phyloP scores from a whole-genome alignment of 495 filamentous ascomycete species.

The Clavariopsis aquatica region DNA sequence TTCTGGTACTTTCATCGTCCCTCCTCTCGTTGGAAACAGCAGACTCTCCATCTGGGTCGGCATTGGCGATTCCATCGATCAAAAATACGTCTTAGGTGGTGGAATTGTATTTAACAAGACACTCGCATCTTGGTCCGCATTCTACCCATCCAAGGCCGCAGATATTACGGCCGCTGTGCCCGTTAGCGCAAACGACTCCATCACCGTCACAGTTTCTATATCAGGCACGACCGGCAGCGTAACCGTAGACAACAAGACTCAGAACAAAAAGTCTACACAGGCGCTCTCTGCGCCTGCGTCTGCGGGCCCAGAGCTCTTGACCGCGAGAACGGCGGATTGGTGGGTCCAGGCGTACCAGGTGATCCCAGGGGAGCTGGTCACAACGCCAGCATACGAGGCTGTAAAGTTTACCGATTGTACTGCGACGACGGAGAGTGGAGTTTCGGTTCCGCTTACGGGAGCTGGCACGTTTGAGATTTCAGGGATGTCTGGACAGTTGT shows the following conservation, averaged over 20 bases:
- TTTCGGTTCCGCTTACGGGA: not conserved
- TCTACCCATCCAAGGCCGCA: conserved; percentile 2
- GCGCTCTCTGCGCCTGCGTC: conserved; percentile 2
- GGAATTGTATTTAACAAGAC: conserved; percentile 14
- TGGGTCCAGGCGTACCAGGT: conserved; percentile 26
- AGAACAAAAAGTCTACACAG: conserved; percentile 18
- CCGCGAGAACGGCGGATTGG: conserved; percentile 18
- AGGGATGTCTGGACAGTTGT: conserved; percentile 18
- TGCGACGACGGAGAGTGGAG: conserved; percentile 18
- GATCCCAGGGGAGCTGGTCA: conserved; percentile 10
- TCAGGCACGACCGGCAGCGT: conserved; percentile 3
- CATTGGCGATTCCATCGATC: conserved; percentile 16
- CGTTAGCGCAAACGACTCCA: conserved; percentile 12
- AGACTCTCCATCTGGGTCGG: conserved; percentile 26
- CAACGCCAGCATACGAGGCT: conserved; percentile 5
- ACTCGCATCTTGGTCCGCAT: conserved; percentile 6
- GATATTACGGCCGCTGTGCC: conserved; percentile 10
- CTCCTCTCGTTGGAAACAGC: conserved; percentile 3
- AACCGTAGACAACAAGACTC: conserved; percentile 23
- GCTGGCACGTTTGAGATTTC: conserved; percentile 21
- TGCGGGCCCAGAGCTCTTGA: not conserved
- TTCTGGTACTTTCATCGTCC: conserved; percentile 29
- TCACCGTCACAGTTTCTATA: conserved; percentile 18
- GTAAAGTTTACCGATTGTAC: conserved; percentile 13
- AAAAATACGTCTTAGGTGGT: conserved; percentile 21